Conservation (phyloP, 257 asterid genomes). For the Orobanche coerulescens region DNA sequence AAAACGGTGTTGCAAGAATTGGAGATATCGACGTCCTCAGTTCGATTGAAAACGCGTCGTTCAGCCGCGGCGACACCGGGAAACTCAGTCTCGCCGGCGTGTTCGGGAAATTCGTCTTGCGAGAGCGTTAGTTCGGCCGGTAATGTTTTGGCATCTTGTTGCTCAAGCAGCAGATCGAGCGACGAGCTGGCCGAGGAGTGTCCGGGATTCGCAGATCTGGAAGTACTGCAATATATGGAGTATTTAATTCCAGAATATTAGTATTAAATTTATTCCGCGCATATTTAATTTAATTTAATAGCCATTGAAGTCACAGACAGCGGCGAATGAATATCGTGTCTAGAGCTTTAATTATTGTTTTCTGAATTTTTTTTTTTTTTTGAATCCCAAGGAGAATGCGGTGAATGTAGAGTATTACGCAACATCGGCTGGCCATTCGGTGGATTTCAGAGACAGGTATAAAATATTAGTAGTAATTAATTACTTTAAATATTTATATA, state of each 20-base stretch:
- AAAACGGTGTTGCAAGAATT: conserved; percentile 23
- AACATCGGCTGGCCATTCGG: conserved; percentile 31
- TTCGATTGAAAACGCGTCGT: conserved; percentile 30
- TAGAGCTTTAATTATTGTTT: conserved; percentile 13
- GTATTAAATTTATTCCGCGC: neutral
- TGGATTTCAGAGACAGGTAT: conserved; percentile 37
- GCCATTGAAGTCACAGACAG: conserved; percentile 18
- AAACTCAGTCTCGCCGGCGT: conserved; percentile 10
- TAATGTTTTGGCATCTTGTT: conserved; percentile 29
- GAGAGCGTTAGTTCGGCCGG: conserved; percentile 20
- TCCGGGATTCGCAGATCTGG: conserved; percentile 37
- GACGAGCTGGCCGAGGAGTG: conserved; percentile 24
- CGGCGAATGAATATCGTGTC: conserved; percentile 21
- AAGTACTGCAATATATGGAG: conserved; percentile 30
- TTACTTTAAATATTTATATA: neutral
- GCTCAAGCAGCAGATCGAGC: conserved; percentile 37
- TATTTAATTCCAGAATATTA: neutral
- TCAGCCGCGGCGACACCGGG: conserved; percentile 18
- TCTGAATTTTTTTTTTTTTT: conserved; percentile 22
- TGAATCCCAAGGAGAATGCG: conserved; percentile 32
- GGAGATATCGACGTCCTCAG: conserved; percentile 23
- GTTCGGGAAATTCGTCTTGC: conserved; percentile 25
- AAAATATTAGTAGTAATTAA: neutral
- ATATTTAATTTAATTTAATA: conserved; percentile 3
- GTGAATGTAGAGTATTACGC: conserved; percentile 25